Conservation (phyloP, 2,329 filamentous ascomycete genomes). For the Teratosphaeria viscida region DNA sequence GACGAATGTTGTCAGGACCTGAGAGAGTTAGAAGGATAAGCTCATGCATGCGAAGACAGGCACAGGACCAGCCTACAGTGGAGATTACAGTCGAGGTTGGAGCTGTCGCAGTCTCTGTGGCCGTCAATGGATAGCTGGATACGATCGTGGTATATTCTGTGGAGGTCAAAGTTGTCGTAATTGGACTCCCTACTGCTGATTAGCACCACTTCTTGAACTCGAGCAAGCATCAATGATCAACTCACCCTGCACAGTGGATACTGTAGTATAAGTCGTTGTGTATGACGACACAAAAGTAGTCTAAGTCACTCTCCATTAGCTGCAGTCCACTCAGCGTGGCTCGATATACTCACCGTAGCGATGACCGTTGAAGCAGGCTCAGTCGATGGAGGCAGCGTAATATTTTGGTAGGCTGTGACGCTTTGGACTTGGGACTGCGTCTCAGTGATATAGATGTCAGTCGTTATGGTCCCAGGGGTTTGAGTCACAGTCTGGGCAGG, state of each 20-base stretch:
- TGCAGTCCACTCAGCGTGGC: neutral
- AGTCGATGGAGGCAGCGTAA: neutral
- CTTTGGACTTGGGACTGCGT: neutral
- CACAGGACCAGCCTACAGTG: neutral
- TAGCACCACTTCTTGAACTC: neutral
- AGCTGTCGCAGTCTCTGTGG: neutral
- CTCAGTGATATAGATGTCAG: neutral
- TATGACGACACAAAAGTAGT: neutral
- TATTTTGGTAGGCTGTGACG: neutral
- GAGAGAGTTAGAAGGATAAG: neutral
- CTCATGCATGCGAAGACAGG: neutral
- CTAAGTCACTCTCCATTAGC: neutral
- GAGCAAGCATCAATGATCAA: neutral
- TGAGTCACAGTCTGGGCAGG: neutral
- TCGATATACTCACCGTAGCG: neutral
- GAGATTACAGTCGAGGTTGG: neutral
- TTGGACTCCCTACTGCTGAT: neutral
- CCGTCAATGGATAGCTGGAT: neutral
- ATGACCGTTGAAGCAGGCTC: neutral
- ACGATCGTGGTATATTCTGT: neutral
- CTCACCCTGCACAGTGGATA: neutral
- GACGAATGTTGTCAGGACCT: neutral
- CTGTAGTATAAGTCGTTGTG: neutral
- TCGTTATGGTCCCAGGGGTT: neutral
- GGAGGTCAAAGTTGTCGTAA: neutral